Evolutionary conservation across 805 yeast genomes (phyloP).

Genomic region (Lachancea quebecensis): DNA sequence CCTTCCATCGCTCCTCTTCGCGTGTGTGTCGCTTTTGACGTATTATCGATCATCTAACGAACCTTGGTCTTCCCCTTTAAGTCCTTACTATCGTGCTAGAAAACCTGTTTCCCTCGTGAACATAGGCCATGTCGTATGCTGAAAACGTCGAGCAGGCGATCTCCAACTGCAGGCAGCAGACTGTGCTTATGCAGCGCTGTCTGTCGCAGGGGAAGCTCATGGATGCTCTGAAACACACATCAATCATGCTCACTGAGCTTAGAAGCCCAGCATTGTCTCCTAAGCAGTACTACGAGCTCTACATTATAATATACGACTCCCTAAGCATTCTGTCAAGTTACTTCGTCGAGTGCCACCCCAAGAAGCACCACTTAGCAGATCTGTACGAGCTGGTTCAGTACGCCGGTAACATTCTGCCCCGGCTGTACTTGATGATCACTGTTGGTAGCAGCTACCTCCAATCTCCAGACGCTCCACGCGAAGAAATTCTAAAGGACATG

Average conservation of each 20-base stretch:
- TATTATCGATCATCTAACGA: no score
- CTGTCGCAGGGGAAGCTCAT: constrained; percentile 63
- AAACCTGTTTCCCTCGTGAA: background rate
- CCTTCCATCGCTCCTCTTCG: no score
- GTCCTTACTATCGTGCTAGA: no score
- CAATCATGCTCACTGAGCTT: constrained; percentile 73
- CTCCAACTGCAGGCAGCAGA: constrained; percentile 55
- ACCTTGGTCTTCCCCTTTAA: no score
- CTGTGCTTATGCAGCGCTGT: constrained; percentile 67
- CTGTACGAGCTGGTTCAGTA: constrained; percentile 92
- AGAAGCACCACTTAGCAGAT: constrained; percentile 70
- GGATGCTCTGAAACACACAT: constrained; percentile 84
- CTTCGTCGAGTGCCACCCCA: constrained; percentile 59
- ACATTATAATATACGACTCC: constrained; percentile 77
- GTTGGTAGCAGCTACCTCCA: constrained; percentile 88
- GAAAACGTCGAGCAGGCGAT: constrained; percentile 25
- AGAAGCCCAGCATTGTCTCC: constrained; percentile 72
- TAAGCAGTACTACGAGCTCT: constrained; percentile 88
- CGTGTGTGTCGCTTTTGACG: no score
- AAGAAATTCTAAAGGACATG: constrained; percentile 90
- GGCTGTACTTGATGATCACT: constrained; percentile 89
- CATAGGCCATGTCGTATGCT: constrained; percentile 20
- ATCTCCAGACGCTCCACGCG: constrained; percentile 66
- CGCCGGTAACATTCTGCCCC: constrained; percentile 87
- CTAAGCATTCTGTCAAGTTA: constrained; percentile 59